Evolutionary conservation across 139 green algal species (phyloP), one percentile per base, ranked within the genome.

Genomic region (Chlorella sorokiniana): DNA sequence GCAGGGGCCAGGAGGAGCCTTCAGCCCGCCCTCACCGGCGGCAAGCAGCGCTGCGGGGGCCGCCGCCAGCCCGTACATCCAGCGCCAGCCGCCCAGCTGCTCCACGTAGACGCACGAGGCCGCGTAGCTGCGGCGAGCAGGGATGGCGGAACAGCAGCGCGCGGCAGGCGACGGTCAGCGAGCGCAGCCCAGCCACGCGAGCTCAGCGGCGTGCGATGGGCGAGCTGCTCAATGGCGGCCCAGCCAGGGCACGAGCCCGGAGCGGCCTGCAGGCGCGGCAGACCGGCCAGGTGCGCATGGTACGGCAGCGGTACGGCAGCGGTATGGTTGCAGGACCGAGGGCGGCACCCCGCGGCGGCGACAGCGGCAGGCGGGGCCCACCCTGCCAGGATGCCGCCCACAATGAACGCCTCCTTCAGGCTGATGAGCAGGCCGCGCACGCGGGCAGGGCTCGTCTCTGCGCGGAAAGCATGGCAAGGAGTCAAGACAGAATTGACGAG

Each of bases 361-460:
- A n/a, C n/a, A n/a, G n/a, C n/a, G n/a, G n/a, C n/a, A n/a, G n/a
- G n/a, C n/a, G n/a, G n/a, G n/a, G n/a, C n/a, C n/a, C n/a, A 98
- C 25, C 95, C 95, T 35, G 92, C 42, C 52, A 98, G 81, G 68
- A 98, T 98, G 81, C 95, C 95, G 4, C 78, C 83, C 65, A 98
- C 94, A 68, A 98, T 96, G 68, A 94, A 84, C 7, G 63, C 91
- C 76, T 98, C 95, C 81, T 98, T 97, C 56, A 95, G 73, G 67
- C 84, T 90, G 65, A 97, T 93, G 23, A 98, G 88, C 73, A 94
- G 81, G 16, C 95, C 95, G 0, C 95, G 72, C 25, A 96, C 89
- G 29, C 54, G 77, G 0, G 91, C 78, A 4, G 95, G 93, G 16
- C 88, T 85, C 0, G 94, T 97, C 86, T 98, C 95, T 37, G 91